phyloP scores from a whole-genome alignment of 75 land plant species.

The Selaginella moellendorffii region DNA sequence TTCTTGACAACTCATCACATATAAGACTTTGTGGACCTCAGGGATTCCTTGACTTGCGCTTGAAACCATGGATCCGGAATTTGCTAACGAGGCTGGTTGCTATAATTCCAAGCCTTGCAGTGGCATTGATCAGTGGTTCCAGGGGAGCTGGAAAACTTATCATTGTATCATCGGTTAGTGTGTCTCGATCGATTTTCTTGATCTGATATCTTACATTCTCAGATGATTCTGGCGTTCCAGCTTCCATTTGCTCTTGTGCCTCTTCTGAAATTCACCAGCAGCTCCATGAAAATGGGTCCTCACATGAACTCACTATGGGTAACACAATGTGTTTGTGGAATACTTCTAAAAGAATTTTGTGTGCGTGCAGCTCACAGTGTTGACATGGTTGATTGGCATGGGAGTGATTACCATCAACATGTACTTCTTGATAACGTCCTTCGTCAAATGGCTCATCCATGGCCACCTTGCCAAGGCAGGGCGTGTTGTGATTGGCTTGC shows the following conservation, averaged over 20 bases:
- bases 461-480: not conserved
- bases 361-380: not conserved
- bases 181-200: not conserved
- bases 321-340: not conserved
- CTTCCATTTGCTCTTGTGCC: not conserved
- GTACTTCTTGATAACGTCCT: not conserved
- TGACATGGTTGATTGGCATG: not conserved
- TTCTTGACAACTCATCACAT: not conserved
- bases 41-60: not conserved
- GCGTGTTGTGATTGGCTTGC: not conserved
- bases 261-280: constrained; percentile 5
- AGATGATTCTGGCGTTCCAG: constrained; percentile 7
- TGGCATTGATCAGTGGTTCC: constrained; percentile 1
- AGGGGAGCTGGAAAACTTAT: constrained; percentile 6
- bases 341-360: not conserved
- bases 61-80: constrained; percentile 1
- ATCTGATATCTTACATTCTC: not conserved
- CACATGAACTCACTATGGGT: not conserved
- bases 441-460: not conserved
- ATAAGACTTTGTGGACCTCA: not conserved
- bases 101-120: constrained; percentile 8
- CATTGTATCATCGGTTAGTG: not conserved
- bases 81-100: constrained; percentile 1
- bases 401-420: not conserved
- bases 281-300: constrained; percentile 1